Evolutionary conservation across 1,284 basidiomycete genomes (phyloP).

Genomic region (Rhizoctonia solani): DNA sequence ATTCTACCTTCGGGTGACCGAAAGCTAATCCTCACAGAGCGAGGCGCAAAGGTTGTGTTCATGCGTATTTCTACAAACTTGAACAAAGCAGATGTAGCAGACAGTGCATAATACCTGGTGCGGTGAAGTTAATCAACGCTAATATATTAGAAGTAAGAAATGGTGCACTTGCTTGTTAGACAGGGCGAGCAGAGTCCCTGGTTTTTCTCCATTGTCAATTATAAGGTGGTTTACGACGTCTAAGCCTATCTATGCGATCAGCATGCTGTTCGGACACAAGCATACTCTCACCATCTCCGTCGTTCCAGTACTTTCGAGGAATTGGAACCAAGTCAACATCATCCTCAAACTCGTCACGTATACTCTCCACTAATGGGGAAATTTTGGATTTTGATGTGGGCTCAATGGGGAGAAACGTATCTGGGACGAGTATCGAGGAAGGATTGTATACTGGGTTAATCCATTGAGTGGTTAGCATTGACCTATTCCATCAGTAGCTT

Average conservation of each 20-base stretch:
- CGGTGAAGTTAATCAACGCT: not conserved
- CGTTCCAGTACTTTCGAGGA: slow-evolving; percentile 80
- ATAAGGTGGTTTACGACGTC: slow-evolving; percentile 76
- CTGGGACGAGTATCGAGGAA: slow-evolving; percentile 72
- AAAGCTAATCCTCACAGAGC: slow-evolving; percentile 80
- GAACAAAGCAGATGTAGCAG: slow-evolving; percentile 83
- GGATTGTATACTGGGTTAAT: slow-evolving; percentile 60
- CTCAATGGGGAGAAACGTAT: slow-evolving; percentile 70
- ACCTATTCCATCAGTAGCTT: not conserved
- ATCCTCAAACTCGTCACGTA: slow-evolving; percentile 74
- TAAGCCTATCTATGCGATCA: slow-evolving; percentile 59
- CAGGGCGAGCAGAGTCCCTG: slow-evolving; percentile 71
- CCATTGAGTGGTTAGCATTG: not conserved
- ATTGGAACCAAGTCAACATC: slow-evolving; percentile 61
- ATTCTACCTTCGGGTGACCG: slow-evolving; percentile 68
- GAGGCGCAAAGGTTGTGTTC: slow-evolving; percentile 68
- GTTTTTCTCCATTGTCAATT: slow-evolving; percentile 74
- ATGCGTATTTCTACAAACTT: slow-evolving; percentile 71
- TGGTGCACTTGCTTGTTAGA: slow-evolving; percentile 69
- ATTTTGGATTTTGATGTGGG: slow-evolving; percentile 47
- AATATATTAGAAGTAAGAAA: not conserved
- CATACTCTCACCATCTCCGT: slow-evolving; percentile 62
- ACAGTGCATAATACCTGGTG: slow-evolving; percentile 81
- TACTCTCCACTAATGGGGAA: slow-evolving; percentile 69
- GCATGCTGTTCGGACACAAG: slow-evolving; percentile 42